A percentile compares a stretch with the other conserved stretches of the same genome.
These are phyloP conservation scores for Lodderomyces metapsilosis DNA, from an alignment of 1,139 yeast genomes.

Conservation along the genomic window DNA sequence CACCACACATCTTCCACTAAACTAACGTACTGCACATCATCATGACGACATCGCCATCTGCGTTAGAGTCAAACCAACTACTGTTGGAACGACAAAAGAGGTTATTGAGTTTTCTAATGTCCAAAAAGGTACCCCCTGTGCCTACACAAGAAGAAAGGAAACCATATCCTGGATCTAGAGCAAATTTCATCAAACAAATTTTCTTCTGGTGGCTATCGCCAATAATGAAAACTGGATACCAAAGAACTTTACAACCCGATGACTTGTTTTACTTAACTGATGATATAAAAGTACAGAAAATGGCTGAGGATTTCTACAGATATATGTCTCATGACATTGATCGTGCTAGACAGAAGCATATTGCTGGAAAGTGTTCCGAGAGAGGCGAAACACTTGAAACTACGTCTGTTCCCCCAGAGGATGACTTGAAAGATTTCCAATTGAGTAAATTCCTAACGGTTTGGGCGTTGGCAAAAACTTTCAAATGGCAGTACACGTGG, in stretches of 20 bases:
- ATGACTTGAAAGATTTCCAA: constrained; percentile 23
- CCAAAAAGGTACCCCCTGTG: constrained; percentile 36
- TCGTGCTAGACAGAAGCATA: constrained; percentile 20
- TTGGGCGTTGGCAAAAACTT: constrained; percentile 54
- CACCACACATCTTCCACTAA: too few relatives aligned
- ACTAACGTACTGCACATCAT: too few relatives aligned
- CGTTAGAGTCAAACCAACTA: constrained; percentile 8
- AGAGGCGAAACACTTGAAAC: constrained; percentile 24
- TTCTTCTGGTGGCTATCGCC: constrained; percentile 55
- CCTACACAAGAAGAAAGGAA: constrained; percentile 41
- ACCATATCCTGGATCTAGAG: constrained; percentile 30
- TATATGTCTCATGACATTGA: constrained; percentile 23
- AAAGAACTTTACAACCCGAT: constrained; percentile 45
- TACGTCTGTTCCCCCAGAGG: constrained; percentile 20
- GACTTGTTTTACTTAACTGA: constrained; percentile 45
- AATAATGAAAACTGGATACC: constrained; percentile 48
- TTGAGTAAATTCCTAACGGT: constrained; percentile 20
- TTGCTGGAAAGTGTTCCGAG: constrained; percentile 19
- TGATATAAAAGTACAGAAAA: constrained; percentile 33
- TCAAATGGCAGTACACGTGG: constrained; percentile 47
- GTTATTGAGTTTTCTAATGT: constrained; percentile 28
- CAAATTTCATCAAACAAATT: constrained; percentile 36
- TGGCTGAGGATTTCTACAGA: constrained; percentile 30
- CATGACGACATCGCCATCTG: constrained; percentile 1
- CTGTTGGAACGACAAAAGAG: constrained; percentile 26